phyloP scores from a whole-genome alignment of 2,329 filamentous ascomycete species.

The Neophaeococcomyces mojaviensis region DNA sequence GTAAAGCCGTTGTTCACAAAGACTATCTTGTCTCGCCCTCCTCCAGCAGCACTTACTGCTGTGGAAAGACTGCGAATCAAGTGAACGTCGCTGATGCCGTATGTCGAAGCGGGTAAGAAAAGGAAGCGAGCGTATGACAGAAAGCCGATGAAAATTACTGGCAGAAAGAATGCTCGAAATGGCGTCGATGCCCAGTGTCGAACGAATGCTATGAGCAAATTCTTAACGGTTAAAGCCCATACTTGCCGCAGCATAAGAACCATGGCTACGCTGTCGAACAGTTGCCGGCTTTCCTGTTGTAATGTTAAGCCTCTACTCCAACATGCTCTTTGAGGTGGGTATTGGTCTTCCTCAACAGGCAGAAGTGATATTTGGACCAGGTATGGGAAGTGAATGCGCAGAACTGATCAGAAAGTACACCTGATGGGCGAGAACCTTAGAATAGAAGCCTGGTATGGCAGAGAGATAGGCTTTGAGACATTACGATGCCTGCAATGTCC shows the following conservation, averaged over 20 bases:
- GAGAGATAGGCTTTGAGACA: no score
- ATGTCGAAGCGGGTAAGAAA: slow-evolving; percentile 69
- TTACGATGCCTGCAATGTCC: no score
- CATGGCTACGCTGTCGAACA: slow-evolving; percentile 6
- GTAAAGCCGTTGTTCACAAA: slow-evolving; percentile 69
- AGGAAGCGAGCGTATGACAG: slow-evolving; percentile 67
- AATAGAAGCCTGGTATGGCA: no score
- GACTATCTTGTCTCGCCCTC: slow-evolving; percentile 60
- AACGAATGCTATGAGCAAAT: slow-evolving; percentile 46
- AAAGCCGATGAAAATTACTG: slow-evolving; percentile 47
- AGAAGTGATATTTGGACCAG: no score
- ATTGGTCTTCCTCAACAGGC: no score
- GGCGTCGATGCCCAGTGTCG: slow-evolving; percentile 49
- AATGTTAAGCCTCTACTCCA: no score
- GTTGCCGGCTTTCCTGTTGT: no score
- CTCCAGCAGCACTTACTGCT: slow-evolving; percentile 52
- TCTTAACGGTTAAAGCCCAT: slow-evolving; percentile 52
- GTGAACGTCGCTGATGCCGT: slow-evolving; percentile 58
- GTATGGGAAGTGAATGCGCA: no score
- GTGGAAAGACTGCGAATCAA: slow-evolving; percentile 58
- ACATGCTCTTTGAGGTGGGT: no score
- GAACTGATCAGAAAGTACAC: no score
- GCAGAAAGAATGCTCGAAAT: slow-evolving; percentile 49
- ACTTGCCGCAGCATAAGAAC: slow-evolving; percentile 43
- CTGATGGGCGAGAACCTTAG: no score